Evolutionary conservation across 768 basidiomycete species (phyloP).

Genomic region (Dioszegia crocea): DNA sequence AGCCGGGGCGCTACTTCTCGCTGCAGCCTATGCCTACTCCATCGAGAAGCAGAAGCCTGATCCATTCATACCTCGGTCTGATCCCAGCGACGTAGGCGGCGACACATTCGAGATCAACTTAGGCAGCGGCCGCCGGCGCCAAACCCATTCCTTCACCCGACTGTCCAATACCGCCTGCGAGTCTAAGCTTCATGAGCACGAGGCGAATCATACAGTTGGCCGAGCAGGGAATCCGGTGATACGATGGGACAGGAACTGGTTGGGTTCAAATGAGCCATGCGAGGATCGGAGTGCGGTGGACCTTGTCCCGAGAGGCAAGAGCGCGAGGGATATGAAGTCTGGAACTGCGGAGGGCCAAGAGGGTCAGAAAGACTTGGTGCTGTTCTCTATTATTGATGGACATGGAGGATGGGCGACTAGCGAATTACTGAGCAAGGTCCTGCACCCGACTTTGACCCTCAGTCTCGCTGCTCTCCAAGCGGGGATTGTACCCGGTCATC

Average conservation of each 20-base stretch:
- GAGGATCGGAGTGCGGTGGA: conserved; percentile 80
- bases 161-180: conserved; percentile 23
- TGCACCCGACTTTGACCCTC: conserved; percentile 77
- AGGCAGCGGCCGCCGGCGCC: not conserved
- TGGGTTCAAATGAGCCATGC: conserved; percentile 83
- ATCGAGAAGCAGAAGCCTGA: no score
- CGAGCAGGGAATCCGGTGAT: conserved; percentile 36
- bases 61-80: no score
- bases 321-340: not conserved
- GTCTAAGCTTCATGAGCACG: conserved; percentile 26
- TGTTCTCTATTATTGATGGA: conserved; percentile 70
- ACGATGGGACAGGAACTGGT: conserved; percentile 64
- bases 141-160: conserved; percentile 22
- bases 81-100: no score
- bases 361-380: conserved; percentile 63
- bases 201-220: conserved; percentile 12
- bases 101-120: conserved; percentile 22
- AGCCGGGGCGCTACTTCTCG: conserved; percentile 17
- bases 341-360: not conserved
- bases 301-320: conserved; percentile 55
- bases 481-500: conserved; percentile 15
- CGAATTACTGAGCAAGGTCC: conserved; percentile 69
- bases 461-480: conserved; percentile 57
- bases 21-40: conserved; percentile 25
- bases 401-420: conserved; percentile 83